phyloP scores from a whole-genome alignment of 108 stramenopile genomes.

The Cyclotella sp. region DNA sequence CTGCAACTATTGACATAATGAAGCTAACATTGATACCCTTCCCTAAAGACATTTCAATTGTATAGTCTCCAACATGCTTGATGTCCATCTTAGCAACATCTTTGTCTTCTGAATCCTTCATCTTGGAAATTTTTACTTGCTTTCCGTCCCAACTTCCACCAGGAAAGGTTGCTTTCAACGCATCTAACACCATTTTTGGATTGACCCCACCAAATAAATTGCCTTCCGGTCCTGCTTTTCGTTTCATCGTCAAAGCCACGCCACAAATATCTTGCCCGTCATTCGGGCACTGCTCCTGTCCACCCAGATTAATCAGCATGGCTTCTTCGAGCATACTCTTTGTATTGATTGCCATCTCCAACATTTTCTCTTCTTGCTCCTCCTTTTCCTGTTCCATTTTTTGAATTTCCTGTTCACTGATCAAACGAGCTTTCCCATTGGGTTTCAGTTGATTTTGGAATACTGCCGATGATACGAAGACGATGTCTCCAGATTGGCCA shows the following conservation, averaged over 20 bases:
- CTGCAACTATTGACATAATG: slow-evolving; percentile 54
- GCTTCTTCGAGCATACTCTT: slow-evolving; percentile 31
- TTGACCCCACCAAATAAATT: slow-evolving; percentile 83
- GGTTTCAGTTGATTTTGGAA: slow-evolving; percentile 79
- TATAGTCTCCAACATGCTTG: slow-evolving; percentile 71
- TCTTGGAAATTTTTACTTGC: slow-evolving; percentile 52
- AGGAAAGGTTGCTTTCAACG: slow-evolving; percentile 52
- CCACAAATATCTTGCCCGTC: slow-evolving; percentile 29
- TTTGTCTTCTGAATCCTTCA: slow-evolving; percentile 59
- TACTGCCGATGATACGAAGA: slow-evolving; percentile 76
- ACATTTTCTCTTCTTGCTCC: slow-evolving; percentile 40
- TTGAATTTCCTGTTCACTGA: slow-evolving; percentile 73
- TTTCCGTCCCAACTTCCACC: slow-evolving; percentile 55
- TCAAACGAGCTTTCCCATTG: slow-evolving; percentile 57
- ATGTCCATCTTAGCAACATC: slow-evolving; percentile 67
- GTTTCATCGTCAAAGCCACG: slow-evolving; percentile 34
- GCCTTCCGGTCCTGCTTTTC: slow-evolving; percentile 80
- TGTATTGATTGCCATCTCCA: slow-evolving; percentile 39
- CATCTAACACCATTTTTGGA: slow-evolving; percentile 67
- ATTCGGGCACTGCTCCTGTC: slow-evolving; percentile 30
- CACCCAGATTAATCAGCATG: slow-evolving; percentile 32
- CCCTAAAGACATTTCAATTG: slow-evolving; percentile 51
- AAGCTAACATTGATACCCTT: slow-evolving; percentile 61
- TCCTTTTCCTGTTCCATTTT: slow-evolving; percentile 48
- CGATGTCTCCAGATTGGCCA: slow-evolving; percentile 74